A percentile compares a stretch with the other conserved stretches of the same genome.
These are phyloP conservation scores for Fusarium globosum DNA, from an alignment of 2,329 filamentous ascomycete genomes.

Conservation along the genomic window DNA sequence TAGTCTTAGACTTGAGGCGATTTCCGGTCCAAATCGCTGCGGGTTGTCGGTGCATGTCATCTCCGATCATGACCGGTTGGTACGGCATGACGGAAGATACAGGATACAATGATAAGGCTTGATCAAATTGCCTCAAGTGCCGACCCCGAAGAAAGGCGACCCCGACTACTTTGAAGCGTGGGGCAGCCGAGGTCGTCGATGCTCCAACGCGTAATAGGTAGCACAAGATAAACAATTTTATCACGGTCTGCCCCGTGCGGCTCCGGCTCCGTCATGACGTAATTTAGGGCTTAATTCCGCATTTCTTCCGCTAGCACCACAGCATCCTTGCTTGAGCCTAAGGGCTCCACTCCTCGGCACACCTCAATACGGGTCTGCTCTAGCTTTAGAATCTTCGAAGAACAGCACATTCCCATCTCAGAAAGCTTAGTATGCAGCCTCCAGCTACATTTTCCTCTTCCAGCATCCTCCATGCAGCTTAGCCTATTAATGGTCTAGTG, in stretches of 20 bases:
- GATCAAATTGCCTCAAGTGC: not conserved
- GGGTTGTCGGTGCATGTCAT: not conserved
- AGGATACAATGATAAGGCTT: not conserved
- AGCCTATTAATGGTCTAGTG: fast-evolving
- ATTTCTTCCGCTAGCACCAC: not conserved
- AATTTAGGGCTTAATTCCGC: not conserved
- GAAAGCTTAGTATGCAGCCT: not conserved
- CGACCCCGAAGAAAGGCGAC: not conserved
- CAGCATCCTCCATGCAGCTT: fast-evolving
- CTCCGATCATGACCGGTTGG: not conserved
- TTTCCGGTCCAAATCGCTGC: not conserved
- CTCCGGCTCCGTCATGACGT: not conserved
- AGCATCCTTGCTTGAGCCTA: not conserved
- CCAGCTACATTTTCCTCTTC: not conserved
- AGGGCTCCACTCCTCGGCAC: constrained; percentile 7
- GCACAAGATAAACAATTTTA: no score
- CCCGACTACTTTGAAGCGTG: not conserved
- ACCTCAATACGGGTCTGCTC: not conserved
- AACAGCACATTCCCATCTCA: constrained; percentile 5
- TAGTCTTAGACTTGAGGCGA: not conserved
- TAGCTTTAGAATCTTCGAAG: constrained; percentile 20
- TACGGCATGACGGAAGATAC: not conserved
- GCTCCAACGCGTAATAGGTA: no score
- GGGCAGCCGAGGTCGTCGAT: not conserved
- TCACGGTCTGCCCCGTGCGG: no score